These are phyloP conservation scores for Craspedostauros australis DNA, from an alignment of 108 stramenopile genomes.

Conservation along the genomic window DNA sequence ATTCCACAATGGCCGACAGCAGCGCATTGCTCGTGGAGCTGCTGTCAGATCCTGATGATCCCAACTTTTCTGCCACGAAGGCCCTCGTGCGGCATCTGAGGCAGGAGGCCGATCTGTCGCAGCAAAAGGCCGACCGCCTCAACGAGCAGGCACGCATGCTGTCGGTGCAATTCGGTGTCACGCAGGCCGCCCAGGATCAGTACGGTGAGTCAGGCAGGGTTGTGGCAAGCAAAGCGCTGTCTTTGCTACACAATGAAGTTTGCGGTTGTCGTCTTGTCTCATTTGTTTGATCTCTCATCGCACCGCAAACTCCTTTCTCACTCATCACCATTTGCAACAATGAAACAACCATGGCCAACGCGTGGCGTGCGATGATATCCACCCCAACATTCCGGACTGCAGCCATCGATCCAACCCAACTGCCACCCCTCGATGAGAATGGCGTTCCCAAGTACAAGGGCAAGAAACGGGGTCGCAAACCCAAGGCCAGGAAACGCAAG, in stretches of 20 bases:
- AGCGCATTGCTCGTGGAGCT: no score
- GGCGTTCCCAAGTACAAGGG: conserved; percentile 51
- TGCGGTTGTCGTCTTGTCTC: neutral
- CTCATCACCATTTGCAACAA: neutral
- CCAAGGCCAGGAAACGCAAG: conserved; percentile 33
- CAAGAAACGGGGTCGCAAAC: conserved; percentile 48
- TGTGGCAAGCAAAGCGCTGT: neutral
- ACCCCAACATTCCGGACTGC: neutral
- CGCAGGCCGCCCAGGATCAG: conserved; percentile 10
- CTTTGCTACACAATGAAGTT: neutral
- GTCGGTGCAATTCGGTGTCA: conserved; percentile 26
- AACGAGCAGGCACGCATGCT: conserved; percentile 26
- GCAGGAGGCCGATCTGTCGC: conserved; percentile 33
- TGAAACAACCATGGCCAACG: neutral
- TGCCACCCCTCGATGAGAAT: conserved; percentile 42
- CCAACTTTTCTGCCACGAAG: conserved; percentile 7
- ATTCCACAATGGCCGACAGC: no score
- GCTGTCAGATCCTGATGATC: no score
- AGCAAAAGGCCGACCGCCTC: conserved; percentile 33
- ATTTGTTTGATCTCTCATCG: neutral
- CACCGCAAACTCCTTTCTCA: neutral
- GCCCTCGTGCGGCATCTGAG: conserved; percentile 31
- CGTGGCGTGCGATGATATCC: neutral
- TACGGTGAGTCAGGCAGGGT: conserved; percentile 20
- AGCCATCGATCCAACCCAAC: conserved; percentile 14